A percentile compares a stretch with the other conserved stretches of the same genome.
These are phyloP conservation scores for Scleroderma citrinum DNA, from an alignment of 768 basidiomycete species.

Conservation along the genomic window DNA sequence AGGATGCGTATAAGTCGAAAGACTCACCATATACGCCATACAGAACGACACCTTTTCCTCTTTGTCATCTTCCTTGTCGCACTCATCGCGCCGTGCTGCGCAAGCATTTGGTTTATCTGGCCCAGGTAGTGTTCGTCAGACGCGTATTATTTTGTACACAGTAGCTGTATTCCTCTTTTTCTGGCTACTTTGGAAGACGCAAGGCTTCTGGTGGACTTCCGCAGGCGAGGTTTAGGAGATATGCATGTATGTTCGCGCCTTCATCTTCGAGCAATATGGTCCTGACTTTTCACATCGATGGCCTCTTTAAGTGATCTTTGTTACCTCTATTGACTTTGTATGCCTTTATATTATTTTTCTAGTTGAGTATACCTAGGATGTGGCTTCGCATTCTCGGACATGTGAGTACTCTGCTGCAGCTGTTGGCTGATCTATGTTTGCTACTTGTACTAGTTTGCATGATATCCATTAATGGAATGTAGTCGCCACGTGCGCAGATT, in stretches of 20 bases:
- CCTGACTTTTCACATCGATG: not conserved
- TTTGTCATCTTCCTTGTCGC: conserved; percentile 55
- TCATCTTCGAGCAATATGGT: not conserved
- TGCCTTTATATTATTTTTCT: too few species aligned
- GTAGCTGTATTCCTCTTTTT: conserved; percentile 49
- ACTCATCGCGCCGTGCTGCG: conserved; percentile 63
- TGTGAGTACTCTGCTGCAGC: too few species aligned
- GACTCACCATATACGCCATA: not conserved
- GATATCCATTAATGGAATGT: too few species aligned
- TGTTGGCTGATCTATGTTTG: too few species aligned
- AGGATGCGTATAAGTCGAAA: not conserved
- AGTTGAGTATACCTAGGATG: too few species aligned
- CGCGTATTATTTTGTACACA: conserved; percentile 58
- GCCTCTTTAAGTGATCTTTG: not conserved
- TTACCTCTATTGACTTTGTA: not conserved
- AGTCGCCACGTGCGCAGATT: conserved; percentile 1
- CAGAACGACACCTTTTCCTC: conserved; percentile 64
- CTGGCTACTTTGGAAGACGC: conserved; percentile 50
- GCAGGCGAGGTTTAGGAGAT: conserved; percentile 11
- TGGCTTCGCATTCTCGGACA: too few species aligned
- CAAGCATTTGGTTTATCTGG: conserved; percentile 66
- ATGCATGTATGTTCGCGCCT: conserved; percentile 11
- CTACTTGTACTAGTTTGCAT: too few species aligned
- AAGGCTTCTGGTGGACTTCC: conserved; percentile 40
- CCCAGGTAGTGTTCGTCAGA: conserved; percentile 60